Conservation (phyloP, 257 asterid species). For the Ilex aquifolium region DNA sequence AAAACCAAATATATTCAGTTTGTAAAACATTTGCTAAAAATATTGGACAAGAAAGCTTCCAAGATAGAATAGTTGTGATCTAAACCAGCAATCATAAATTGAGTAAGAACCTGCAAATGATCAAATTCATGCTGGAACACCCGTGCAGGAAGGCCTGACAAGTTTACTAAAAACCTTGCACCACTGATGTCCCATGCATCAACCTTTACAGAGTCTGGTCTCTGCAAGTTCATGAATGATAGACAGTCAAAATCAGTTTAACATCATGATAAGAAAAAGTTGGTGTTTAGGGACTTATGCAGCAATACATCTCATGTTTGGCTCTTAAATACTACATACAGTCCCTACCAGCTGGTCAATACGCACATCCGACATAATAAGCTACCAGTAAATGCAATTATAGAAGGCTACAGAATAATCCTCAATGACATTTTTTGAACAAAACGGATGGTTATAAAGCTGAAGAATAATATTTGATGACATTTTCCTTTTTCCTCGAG, state of each 20-base stretch:
- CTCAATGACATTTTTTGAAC: too few relatives aligned
- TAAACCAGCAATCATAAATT: neutral
- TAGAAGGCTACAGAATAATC: too few relatives aligned
- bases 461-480: too few relatives aligned
- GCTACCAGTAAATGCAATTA: too few relatives aligned
- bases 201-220: slow-evolving; percentile 77
- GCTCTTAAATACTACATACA: too few relatives aligned
- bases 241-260: neutral
- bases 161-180: slow-evolving; percentile 51
- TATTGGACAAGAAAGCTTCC: slow-evolving; percentile 2
- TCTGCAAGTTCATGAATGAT: slow-evolving; percentile 32
- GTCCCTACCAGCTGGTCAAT: too few relatives aligned
- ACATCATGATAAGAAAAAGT: neutral
- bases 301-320: neutral
- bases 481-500: too few relatives aligned
- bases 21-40: neutral
- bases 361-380: too few relatives aligned
- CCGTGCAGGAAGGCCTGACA: slow-evolving; percentile 77
- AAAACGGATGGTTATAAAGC: too few relatives aligned
- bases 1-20: neutral
- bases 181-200: slow-evolving; percentile 83
- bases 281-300: neutral
- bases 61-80: neutral
- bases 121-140: slow-evolving; percentile 93
- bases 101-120: slow-evolving; percentile 67